Conservation (phyloP, 805 yeast species). For the Isabelozyma pseudorhagii region DNA sequence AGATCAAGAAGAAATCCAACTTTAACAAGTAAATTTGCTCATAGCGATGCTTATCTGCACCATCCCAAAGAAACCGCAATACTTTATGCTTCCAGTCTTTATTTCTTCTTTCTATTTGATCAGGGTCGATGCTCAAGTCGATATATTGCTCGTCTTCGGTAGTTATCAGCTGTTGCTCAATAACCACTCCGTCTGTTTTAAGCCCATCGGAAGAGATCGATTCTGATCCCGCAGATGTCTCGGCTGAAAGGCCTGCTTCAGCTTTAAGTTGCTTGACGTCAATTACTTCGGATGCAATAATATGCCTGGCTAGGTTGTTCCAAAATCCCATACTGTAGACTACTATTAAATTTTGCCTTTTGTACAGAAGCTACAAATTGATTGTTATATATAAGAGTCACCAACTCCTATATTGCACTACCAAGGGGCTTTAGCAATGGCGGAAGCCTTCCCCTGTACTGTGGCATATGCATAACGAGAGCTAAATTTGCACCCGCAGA, state of each 20-base stretch:
- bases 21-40: constrained; percentile 47
- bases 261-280: not conserved
- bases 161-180: not conserved
- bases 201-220: not conserved
- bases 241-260: not conserved
- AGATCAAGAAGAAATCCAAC: constrained; percentile 50
- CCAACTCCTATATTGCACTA: not conserved
- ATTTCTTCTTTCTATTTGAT: constrained; percentile 16
- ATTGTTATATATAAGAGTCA: not conserved
- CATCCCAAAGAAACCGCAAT: constrained; percentile 19
- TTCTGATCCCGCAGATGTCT: not conserved
- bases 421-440: not conserved
- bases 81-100: constrained; percentile 1
- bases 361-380: not conserved
- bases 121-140: constrained; percentile 15
- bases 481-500: not conserved
- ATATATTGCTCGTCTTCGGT: constrained; percentile 13
- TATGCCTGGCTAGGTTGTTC: not conserved
- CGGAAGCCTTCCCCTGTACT: not conserved
- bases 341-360: too few relatives aligned
- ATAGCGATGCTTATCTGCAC: constrained; percentile 32
- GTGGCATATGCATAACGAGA: not conserved
- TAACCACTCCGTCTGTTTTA: not conserved
- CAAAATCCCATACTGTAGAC: not conserved
- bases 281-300: not conserved